Evolutionary conservation across 306 rosid genomes (phyloP).

Genomic region (Prunus mongolica): DNA sequence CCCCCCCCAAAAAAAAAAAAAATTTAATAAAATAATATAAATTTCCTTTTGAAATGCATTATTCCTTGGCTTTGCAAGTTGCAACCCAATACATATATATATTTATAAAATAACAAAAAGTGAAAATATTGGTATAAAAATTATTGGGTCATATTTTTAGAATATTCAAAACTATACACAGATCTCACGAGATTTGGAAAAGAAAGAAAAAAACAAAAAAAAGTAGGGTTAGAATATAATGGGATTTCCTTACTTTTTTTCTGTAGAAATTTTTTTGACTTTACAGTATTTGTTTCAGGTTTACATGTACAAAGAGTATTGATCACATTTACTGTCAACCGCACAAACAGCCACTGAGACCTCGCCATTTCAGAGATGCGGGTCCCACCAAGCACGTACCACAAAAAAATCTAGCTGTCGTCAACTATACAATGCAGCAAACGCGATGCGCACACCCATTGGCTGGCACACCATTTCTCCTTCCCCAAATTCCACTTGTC

Average conservation of each 20-base stretch:
- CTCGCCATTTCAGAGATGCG: not conserved
- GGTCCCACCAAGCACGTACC: conserved; percentile 19
- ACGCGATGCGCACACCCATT: not conserved
- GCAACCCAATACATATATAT: not conserved
- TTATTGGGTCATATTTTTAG: not conserved
- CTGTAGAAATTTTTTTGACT: not conserved
- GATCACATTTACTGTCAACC: not conserved
- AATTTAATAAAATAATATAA: not conserved
- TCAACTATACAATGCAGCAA: conserved; percentile 13
- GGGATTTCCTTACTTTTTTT: not conserved
- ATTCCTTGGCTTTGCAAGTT: not conserved
- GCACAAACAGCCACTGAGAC: conserved; percentile 1
- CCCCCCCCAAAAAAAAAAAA: not conserved
- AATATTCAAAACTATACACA: not conserved
- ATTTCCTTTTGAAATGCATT: not conserved
- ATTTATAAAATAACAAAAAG: too few species aligned
- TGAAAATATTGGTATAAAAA: not conserved
- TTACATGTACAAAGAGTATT: not conserved
- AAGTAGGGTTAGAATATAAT: not conserved
- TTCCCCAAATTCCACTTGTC: not conserved
- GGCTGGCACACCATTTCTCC: conserved; percentile 1
- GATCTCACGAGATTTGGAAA: not conserved
- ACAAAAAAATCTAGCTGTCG: conserved; percentile 44
- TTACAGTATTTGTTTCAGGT: not conserved
- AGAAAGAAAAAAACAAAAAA: not conserved